Percentiles rank a stretch among this genome's conserved stretches.
These are phyloP conservation scores for Boletus sensibilis DNA, from an alignment of 768 basidiomycete genomes.

Conservation along the genomic window DNA sequence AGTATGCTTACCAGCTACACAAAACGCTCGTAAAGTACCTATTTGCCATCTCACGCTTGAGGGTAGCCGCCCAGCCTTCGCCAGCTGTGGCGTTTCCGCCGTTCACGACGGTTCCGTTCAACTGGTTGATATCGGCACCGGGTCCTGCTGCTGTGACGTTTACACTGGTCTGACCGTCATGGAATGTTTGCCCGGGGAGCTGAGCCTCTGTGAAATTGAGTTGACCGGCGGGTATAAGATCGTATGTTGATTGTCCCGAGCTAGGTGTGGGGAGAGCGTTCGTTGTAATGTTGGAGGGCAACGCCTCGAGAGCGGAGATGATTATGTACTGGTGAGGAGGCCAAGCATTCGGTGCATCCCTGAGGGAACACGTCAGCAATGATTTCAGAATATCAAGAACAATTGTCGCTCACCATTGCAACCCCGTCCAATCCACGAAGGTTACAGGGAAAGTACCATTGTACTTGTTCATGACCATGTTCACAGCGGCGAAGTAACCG, in stretches of 20 bases:
- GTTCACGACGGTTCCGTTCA: slow-evolving; percentile 57
- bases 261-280: slow-evolving; percentile 52
- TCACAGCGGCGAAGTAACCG: slow-evolving; percentile 68
- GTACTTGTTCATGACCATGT: slow-evolving; percentile 79
- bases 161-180: slow-evolving; percentile 28
- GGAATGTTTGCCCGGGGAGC: slow-evolving; percentile 67
- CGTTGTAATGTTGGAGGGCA: slow-evolving; percentile 71
- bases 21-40: slow-evolving; percentile 79
- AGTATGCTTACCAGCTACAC: slow-evolving; percentile 74
- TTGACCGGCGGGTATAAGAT: slow-evolving; percentile 75
- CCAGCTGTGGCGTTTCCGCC: slow-evolving; percentile 60
- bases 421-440: slow-evolving; percentile 66
- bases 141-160: slow-evolving; percentile 55
- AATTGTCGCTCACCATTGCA: slow-evolving; percentile 66
- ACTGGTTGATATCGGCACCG: slow-evolving; percentile 57
- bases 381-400: background rate
- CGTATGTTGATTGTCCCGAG: slow-evolving; percentile 56
- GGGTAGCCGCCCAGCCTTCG: slow-evolving; percentile 64
- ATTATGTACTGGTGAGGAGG: slow-evolving; percentile 83
- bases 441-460: slow-evolving; percentile 85
- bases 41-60: slow-evolving; percentile 77
- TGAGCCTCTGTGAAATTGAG: slow-evolving; percentile 69
- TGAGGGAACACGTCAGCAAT: slow-evolving; percentile 22
- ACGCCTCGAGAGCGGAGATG: slow-evolving; percentile 69
- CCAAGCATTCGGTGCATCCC: slow-evolving; percentile 90